Evolutionary conservation across 2,329 filamentous ascomycete species (phyloP), one percentile per base, ranked within the genome.

Genomic region (Nakataea oryzae): DNA sequence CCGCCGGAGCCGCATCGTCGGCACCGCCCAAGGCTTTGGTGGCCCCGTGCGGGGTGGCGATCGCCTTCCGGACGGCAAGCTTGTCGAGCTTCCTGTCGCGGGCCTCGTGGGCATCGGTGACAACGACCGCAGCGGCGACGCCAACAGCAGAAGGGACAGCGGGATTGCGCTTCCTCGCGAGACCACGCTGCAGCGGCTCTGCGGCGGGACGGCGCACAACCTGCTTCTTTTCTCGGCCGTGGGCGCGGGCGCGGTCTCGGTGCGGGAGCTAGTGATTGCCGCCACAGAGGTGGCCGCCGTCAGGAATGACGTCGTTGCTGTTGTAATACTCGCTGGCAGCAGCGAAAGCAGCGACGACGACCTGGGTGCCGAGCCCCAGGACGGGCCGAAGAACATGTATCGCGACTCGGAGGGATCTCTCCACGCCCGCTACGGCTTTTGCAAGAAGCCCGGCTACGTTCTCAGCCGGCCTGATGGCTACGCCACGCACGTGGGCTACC

Each of bases 21-120:
- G 69, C 14, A 72, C 72, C 1, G 72, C 70, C 3, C 11, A 62
- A 1, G 69, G 68, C 4, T 73, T 69, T 57, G 65, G 63, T 2
- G 76, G 76, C 0, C 67, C 66, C 0, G 65, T 82, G 2, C 71
- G 73, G 56, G 78, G 79, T 34, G 81, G 81, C 1, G 77, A 81
- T 66, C 75, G 81, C 17, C 70, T 78, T 4, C 75, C 75, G 0
- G 76, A 80, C 62, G 74, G 74, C 4, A 66, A 64, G 59, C 30
- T 75, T 1, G 28, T 54, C 56, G 63, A 55, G 13, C 60, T 50
- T 1, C 66, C 63, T 27, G 63, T 60, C 12, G 61, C 62, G 21
- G 60, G 26, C 27, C 24, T 24, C 30, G 56, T 54, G n/a, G 17
- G 64, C 65, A 59, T 64, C 59, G 41, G n/a, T 17, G 17, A 14